Base-by-base conservation (phyloP, 352 stramenopile species). In the Phytophthora lateralis region DNA sequence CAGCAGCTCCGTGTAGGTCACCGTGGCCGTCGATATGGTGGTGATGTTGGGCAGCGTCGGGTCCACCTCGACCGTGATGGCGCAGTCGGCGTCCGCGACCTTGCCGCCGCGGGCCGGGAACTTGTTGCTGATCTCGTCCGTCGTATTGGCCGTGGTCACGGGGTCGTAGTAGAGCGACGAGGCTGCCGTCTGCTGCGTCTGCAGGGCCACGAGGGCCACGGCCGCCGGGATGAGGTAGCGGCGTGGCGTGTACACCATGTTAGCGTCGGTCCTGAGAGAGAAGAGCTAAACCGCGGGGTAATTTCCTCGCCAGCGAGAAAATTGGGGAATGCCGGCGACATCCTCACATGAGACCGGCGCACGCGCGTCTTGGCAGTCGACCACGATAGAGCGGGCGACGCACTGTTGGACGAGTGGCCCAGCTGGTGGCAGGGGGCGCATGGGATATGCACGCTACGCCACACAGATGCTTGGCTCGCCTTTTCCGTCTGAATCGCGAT, bases 281-380 rank as follows among this genome's bases (percentile, higher is more conserved):
- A 24, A 24, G 38, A 24, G 38, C 38, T 44, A 7, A 26, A 26
- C n/a, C 3, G 27, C 20, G 26, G 24, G 39, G 51, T 71, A 71
- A 71, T 68, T 60, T 68, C 46, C 63, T 71, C 59, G 41, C 20
- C 20, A 51, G 43, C 57, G 58, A 72, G 58, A 64, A 68, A 72
- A 72, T 73, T 73, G 48, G 48, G 35, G 48, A 73, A 73, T 73
- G 21, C 15, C 51, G n/a, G 50, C 27, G 59, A 51, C 44, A 27
- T 44, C 38, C 38, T 26, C 17, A 58, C 61, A 26, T 69, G 60
- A 69, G 61, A 65, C 61, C 47, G 55, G 47, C 38, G 38, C 38
- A 44, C 38, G 38, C 52, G 35, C 26, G 32, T 67, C 60, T 63
- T 50, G 55, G 32, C 61, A 69, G 60, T 64, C 61, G 55, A 52